These are phyloP conservation scores for Psilocybe tampanensis DNA, from an alignment of 768 basidiomycete genomes.

Conservation along the genomic window DNA sequence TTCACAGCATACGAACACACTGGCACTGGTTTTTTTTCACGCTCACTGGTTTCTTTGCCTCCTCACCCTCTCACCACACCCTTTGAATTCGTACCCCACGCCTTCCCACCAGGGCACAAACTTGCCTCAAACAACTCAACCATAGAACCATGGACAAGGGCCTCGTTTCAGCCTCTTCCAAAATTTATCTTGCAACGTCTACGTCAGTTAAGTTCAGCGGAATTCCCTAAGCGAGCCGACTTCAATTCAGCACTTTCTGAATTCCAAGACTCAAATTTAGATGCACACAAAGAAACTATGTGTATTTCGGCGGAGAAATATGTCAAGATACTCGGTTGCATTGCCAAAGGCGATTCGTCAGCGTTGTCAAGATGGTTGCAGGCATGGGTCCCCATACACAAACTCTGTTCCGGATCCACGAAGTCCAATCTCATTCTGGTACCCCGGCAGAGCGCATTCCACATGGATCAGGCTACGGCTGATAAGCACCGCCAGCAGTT, in stretches of 20 bases:
- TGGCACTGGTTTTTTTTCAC: slow-evolving; percentile 10
- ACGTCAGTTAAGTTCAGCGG: slow-evolving; percentile 49
- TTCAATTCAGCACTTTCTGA: slow-evolving; percentile 52
- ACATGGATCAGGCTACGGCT: slow-evolving; percentile 49
- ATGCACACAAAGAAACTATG: slow-evolving; percentile 62
- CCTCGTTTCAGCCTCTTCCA: slow-evolving; percentile 62
- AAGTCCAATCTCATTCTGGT: slow-evolving; percentile 58
- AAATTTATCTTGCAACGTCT: slow-evolving; percentile 58
- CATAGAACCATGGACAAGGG: slow-evolving; percentile 62
- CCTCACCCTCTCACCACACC: not conserved
- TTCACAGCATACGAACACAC: slow-evolving; percentile 29
- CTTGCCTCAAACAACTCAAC: slow-evolving; percentile 40
- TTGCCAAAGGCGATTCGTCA: slow-evolving; percentile 43
- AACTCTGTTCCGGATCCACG: slow-evolving; percentile 61
- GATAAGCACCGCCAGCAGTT: slow-evolving; percentile 44
- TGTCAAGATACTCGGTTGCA: slow-evolving; percentile 47
- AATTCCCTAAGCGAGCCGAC: slow-evolving; percentile 58
- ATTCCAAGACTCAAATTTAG: slow-evolving; percentile 53
- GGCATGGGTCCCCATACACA: slow-evolving; percentile 62
- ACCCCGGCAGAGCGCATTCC: slow-evolving; percentile 62
- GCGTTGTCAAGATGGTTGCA: slow-evolving; percentile 40
- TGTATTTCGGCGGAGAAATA: slow-evolving; percentile 58
- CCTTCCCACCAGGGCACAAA: slow-evolving; percentile 38
- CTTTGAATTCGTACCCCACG: slow-evolving; percentile 49
- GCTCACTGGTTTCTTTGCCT: slow-evolving; percentile 11